Evolutionary conservation across 495 filamentous ascomycete genomes (phyloP).

Genomic region (Bacidia rubella): DNA sequence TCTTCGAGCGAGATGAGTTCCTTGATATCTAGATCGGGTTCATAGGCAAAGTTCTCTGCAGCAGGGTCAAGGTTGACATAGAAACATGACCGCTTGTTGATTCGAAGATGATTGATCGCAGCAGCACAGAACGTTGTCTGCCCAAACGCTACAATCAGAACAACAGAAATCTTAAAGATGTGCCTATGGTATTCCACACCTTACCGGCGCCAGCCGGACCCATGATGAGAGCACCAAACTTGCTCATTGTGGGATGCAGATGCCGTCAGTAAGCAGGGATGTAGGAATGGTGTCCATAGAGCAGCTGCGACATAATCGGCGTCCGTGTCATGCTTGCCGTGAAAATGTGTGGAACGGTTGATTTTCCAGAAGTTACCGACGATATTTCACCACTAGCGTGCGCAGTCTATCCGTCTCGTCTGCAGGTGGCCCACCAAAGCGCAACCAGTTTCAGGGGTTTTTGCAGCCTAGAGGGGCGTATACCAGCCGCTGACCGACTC

Average conservation of each 20-base stretch:
- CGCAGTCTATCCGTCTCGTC: no score
- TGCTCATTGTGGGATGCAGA: conserved; percentile 61
- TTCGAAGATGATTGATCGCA: conserved; percentile 80
- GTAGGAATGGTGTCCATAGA: no score
- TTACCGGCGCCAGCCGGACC: conserved; percentile 84
- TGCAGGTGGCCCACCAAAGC: no score
- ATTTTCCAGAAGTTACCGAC: no score
- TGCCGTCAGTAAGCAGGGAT: no score
- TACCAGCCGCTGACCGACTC: no score
- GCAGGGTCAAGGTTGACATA: conserved; percentile 98
- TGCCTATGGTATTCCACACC: conserved; percentile 29
- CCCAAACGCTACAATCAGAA: conserved; percentile 3
- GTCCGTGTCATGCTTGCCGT: no score
- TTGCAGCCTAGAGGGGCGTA: no score
- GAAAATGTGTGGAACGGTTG: no score
- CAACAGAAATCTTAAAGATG: neutral
- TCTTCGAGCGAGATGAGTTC: conserved; percentile 91
- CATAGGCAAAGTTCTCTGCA: conserved; percentile 80
- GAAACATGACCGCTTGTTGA: conserved; percentile 79
- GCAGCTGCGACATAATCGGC: no score
- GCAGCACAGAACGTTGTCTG: conserved; percentile 90
- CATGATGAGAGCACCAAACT: conserved; percentile 89
- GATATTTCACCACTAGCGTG: no score
- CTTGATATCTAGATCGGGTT: conserved; percentile 92
- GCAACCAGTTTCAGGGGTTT: no score